Evolutionary conservation across 163 green algal genomes (phyloP), one percentile per base, ranked within the genome.

Genomic region (Scenedesmus sp.): DNA sequence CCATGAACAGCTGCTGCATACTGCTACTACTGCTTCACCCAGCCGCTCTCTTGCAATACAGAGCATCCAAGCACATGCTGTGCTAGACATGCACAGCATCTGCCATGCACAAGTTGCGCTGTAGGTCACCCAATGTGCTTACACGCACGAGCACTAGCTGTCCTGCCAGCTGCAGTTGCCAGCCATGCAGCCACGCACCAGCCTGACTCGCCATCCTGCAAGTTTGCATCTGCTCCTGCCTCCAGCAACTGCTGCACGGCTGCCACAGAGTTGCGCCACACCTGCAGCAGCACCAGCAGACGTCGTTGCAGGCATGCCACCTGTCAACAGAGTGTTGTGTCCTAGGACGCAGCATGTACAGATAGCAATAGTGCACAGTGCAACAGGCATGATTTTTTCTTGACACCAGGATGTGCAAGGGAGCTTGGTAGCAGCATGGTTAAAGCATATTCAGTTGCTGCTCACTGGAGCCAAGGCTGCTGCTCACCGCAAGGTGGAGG

Each of bases 161-260:
- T 10, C 8, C 56, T 4, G 16, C 16, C 26, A 87, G 56, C 74
- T 15, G 4, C 16, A 34, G 55, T 74, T 56, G 16, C 34, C 57
- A 26, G 3, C 15, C 60, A 5, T 57, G 23, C 52, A 26, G 55
- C 56, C 84, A 1, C 93, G 84, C 81, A 97, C 97, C 97, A 99
- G 60, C 96, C 97, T 74, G 95, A 97, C 85, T 99, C 97, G 8
- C 83, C 91, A 88, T 99, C 97, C 7, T 89, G 70, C 2, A 93
- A 20, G 34, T 97, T 88, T 0, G 87, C 56, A 56, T 94, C 82
- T 2, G 95, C 95, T 5, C 97, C 96, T 7, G 91, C 94, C 0
- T 87, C 92, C 57, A 98, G 89, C 76, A 99, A 90, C 1, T 55
- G 83, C 73, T 95, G 54, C 10, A 98, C 67, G 52, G 95, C 93